Conservation (phyloP, 345 rosid species). For the Gossypium sturtianum region DNA sequence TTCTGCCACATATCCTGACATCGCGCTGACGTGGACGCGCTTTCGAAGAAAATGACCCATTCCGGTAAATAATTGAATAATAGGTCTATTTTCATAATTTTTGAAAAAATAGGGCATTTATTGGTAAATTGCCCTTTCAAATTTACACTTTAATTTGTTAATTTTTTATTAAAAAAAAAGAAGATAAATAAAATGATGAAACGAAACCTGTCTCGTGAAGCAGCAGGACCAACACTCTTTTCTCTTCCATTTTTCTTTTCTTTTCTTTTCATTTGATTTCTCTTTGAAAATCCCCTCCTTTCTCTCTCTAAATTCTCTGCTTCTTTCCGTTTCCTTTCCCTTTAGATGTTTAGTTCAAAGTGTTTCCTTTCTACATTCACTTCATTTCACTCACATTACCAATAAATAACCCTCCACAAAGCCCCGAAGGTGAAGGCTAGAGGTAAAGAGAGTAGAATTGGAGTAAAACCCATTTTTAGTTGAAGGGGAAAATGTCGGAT, state of each 20-base stretch:
- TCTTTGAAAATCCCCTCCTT: constrained; percentile 66
- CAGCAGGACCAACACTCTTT: not conserved
- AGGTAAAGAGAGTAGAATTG: not conserved
- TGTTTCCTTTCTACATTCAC: not conserved
- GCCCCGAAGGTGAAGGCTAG: not conserved
- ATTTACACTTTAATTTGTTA: too few relatives aligned
- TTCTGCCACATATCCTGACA: too few relatives aligned
- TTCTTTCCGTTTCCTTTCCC: constrained; percentile 16
- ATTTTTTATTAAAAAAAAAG: too few relatives aligned
- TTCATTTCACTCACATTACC: constrained; percentile 34
- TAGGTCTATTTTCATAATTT: too few relatives aligned
- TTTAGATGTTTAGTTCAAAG: constrained; percentile 32
- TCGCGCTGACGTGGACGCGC: too few relatives aligned
- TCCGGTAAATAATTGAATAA: too few relatives aligned
- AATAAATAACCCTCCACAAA: not conserved
- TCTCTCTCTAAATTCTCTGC: constrained; percentile 13
- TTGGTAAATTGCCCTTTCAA: too few relatives aligned
- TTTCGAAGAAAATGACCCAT: too few relatives aligned
- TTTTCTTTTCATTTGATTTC: constrained; percentile 34
- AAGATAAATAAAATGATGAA: too few relatives aligned
- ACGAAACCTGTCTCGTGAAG: not conserved
- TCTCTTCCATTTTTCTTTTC: constrained; percentile 35
- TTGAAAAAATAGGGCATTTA: too few relatives aligned
- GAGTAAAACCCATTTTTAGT: constrained; percentile 4
- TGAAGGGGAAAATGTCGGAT: constrained; percentile 43